Evolutionary conservation across 1,284 basidiomycete genomes (phyloP).

Genomic region (Tremellales sp.): DNA sequence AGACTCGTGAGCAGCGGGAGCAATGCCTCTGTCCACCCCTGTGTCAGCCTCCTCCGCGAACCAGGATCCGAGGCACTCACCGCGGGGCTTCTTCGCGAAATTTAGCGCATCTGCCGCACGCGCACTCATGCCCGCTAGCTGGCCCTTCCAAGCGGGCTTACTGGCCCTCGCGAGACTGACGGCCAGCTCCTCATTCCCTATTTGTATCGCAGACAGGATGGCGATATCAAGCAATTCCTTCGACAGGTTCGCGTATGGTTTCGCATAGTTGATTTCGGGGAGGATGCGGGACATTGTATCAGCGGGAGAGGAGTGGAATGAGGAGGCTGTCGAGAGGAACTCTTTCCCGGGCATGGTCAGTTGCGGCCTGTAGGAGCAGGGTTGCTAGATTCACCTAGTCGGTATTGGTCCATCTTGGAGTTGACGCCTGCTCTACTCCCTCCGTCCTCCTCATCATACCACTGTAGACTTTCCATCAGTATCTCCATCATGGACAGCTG

Average conservation of each 20-base stretch:
- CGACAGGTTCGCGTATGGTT: slow-evolving; percentile 18
- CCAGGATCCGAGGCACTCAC: slow-evolving; percentile 10
- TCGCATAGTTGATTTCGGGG: too few relatives aligned
- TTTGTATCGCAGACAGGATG: slow-evolving; percentile 21
- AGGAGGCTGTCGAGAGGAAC: too few relatives aligned
- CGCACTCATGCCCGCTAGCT: slow-evolving; percentile 27
- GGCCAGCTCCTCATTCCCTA: slow-evolving; percentile 10
- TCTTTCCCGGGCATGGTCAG: too few relatives aligned
- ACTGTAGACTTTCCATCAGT: slow-evolving; percentile 6
- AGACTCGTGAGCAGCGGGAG: slow-evolving; percentile 14
- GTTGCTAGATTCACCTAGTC: slow-evolving; percentile 13
- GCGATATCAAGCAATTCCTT: slow-evolving; percentile 36
- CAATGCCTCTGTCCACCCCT: slow-evolving; percentile 24
- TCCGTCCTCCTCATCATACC: slow-evolving; percentile 10
- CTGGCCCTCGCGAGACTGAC: slow-evolving; percentile 22
- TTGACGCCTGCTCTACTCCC: slow-evolving; percentile 10
- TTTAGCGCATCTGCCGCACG: slow-evolving; percentile 24
- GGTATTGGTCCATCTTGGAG: slow-evolving; percentile 28
- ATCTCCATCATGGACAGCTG: background rate
- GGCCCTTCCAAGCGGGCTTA: slow-evolving; percentile 23
- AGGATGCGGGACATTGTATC: too few relatives aligned
- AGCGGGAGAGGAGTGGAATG: too few relatives aligned
- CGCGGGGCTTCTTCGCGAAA: slow-evolving; percentile 11
- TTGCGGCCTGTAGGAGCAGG: too few relatives aligned
- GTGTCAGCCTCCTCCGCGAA: background rate